Percentiles rank a stretch among this genome's conserved stretches.
Conservation (phyloP, 345 rosid genomes). For the Erysimum cheiranthoides region DNA sequence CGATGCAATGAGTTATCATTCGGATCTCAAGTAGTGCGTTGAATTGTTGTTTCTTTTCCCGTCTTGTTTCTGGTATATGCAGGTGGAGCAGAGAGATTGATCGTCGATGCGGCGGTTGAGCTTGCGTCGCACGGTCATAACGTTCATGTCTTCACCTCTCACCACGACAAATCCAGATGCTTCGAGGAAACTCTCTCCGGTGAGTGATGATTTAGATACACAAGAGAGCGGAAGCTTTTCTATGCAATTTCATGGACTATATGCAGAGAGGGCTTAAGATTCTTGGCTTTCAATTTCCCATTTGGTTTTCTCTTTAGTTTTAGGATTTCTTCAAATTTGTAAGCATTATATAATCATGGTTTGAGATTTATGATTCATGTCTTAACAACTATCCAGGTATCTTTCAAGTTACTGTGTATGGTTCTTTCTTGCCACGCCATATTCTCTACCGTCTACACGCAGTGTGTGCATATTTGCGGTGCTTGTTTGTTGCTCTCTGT, state of each 20-base stretch:
- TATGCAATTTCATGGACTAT: neutral
- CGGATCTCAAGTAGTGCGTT: neutral
- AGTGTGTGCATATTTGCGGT: slow-evolving; percentile 78
- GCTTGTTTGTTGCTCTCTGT: slow-evolving; percentile 83
- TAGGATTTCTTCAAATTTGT: neutral
- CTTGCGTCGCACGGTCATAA: slow-evolving; percentile 78
- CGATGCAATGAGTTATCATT: neutral
- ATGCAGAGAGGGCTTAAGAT: neutral
- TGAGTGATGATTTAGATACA: slow-evolving; percentile 35
- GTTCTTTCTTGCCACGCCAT: slow-evolving; percentile 83
- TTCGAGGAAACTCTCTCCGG: slow-evolving; percentile 93
- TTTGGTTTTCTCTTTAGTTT: neutral
- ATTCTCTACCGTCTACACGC: slow-evolving; percentile 88
- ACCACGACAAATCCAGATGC: slow-evolving; percentile 81
- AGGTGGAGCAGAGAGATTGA: slow-evolving; percentile 98
- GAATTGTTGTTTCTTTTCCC: neutral
- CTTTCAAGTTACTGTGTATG: slow-evolving; percentile 80
- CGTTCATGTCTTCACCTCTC: slow-evolving; percentile 88
- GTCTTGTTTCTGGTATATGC: slow-evolving; percentile 13
- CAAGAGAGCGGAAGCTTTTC: neutral
- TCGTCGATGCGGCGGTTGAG: slow-evolving; percentile 94
- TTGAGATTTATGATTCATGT: slow-evolving; percentile 17
- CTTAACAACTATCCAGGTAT: slow-evolving; percentile 52
- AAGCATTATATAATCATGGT: neutral
- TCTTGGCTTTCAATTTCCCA: neutral